Evolutionary conservation across 352 stramenopile species (phyloP).

Genomic region (Pythium folliculosum): DNA sequence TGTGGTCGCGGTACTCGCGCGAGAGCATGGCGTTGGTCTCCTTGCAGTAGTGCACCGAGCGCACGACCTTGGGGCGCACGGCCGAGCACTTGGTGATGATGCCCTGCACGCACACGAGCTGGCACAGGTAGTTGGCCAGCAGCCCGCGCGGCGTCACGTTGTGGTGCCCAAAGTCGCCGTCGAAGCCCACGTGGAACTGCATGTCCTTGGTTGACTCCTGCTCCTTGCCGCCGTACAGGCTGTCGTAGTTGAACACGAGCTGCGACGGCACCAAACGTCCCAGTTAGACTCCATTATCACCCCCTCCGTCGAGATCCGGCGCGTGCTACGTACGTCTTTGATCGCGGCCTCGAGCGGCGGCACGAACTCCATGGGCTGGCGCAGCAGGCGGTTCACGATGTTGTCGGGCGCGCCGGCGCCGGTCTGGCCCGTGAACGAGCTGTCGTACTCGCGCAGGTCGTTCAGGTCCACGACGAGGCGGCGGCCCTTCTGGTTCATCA

Average conservation of each 20-base stretch:
- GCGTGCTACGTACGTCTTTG: conserved; percentile 49
- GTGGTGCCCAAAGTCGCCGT: conserved; percentile 92
- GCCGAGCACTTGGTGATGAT: conserved; percentile 98
- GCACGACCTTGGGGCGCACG: conserved; percentile 97
- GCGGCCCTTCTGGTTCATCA: conserved; percentile 75
- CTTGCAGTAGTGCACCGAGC: conserved; percentile 98
- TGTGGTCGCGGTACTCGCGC: conserved; percentile 97
- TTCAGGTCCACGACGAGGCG: conserved; percentile 90
- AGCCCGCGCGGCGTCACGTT: conserved; percentile 94
- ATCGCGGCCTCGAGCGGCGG: conserved; percentile 83
- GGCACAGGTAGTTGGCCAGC: conserved; percentile 87
- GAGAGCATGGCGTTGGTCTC: conserved; percentile 92
- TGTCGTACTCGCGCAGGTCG: conserved; percentile 90
- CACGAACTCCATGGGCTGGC: conserved; percentile 82
- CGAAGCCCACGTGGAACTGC: conserved; percentile 90
- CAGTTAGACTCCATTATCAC: not conserved
- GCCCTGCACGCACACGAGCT: conserved; percentile 98
- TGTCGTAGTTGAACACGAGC: conserved; percentile 81
- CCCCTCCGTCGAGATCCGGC: too few species aligned
- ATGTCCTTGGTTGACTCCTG: conserved; percentile 66
- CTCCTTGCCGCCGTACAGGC: conserved; percentile 79
- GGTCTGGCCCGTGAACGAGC: conserved; percentile 67
- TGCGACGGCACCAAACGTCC: conserved; percentile 7
- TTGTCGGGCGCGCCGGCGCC: conserved; percentile 59
- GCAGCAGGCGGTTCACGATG: conserved; percentile 75